Base-by-base conservation (phyloP, 2,329 filamentous ascomycete species). In the Colletotrichum australisinense region DNA sequence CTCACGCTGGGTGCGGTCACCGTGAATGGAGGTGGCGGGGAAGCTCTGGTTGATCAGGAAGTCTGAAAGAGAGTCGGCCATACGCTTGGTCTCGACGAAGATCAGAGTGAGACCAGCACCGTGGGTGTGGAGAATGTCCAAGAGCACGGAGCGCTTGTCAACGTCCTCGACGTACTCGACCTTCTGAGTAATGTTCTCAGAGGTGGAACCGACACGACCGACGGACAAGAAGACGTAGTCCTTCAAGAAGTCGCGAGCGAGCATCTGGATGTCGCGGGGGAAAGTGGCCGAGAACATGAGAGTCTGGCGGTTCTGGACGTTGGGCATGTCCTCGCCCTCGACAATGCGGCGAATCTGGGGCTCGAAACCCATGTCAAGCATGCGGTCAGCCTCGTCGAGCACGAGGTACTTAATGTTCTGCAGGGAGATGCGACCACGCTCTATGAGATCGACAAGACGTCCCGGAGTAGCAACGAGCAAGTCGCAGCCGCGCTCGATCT, bases 311-410 rank as follows among this genome's bases (percentile, higher is more conserved):
- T 90, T 88, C 77, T 92, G 87, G 74, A 96, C 94, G 66, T 86
- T 84, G 71, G 97, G 97, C 97, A 99, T 99, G 80, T 99, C 97
- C 87, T 98, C 97, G 74, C 95, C 95, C 86, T 98, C 96, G 58
- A 99, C 97, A 80, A 99, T 98, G 80, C 96, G 94, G 81, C 97
- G 95, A 82, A 99, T 99, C 88, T 99, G 97, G 80, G 97, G 97
- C 89, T 99, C 97, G 90, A 99, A 99, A 97, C 97, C 97, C 97
- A 99, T 99, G 90, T 99, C 97, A 90, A 99, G 90, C 97, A 99
- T 99, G 84, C 97, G 97, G 88, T 99, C 97, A 84, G 97, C 97
- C 91, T 99, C 97, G 80, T 99, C 97, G 68, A 99, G 94, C 79
- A 99, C 95, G 75, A 99, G 91, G 84, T 99, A 99, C 89, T 98